A percentile compares a stretch with the other conserved stretches of the same genome.
Conservation (phyloP, 2,329 filamentous ascomycete species). For the Paecilomyces formosus region DNA sequence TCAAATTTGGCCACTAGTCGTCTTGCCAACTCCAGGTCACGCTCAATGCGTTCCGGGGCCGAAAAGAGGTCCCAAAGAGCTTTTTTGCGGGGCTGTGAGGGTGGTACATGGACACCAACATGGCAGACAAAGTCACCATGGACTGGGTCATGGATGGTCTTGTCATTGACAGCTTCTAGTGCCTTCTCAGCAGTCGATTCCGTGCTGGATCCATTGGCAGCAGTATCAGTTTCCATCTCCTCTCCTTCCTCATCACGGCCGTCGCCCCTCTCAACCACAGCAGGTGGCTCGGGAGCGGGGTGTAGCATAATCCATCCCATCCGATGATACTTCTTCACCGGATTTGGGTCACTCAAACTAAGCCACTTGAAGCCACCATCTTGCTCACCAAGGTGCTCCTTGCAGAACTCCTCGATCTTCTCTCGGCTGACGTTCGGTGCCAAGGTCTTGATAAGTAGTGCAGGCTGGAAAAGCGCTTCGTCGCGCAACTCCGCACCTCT, state of each 20-base stretch:
- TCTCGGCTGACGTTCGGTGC: conserved; percentile 90
- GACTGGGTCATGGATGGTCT: conserved; percentile 90
- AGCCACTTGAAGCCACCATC: conserved; percentile 93
- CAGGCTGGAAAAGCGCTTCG: conserved; percentile 80
- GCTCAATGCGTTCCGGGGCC: conserved; percentile 83
- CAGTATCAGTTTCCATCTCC: conserved; percentile 37
- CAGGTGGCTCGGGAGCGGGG: conserved; percentile 60
- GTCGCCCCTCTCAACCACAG: conserved; percentile 64
- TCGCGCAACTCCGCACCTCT: conserved; percentile 81
- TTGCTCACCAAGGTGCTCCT: conserved; percentile 83
- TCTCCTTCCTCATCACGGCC: conserved; percentile 60
- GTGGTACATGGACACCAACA: conserved; percentile 90
- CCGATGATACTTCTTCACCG: conserved; percentile 90
- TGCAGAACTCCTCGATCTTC: conserved; percentile 90
- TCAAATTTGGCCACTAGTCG: conserved; percentile 81
- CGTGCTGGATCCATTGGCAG: conserved; percentile 22
- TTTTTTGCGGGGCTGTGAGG: conserved; percentile 80
- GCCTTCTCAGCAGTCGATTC: conserved; percentile 68
- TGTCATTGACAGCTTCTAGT: conserved; percentile 89
- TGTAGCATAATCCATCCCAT: conserved; percentile 99
- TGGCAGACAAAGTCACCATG: conserved; percentile 96
- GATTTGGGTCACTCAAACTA: conserved; percentile 92
- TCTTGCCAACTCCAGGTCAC: conserved; percentile 76
- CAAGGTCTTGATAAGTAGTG: conserved; percentile 94
- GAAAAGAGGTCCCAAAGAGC: conserved; percentile 96